These are phyloP conservation scores for Hemisphaericaspora xylofermentans DNA, from an alignment of 1,139 yeast genomes.

Conservation along the genomic window DNA sequence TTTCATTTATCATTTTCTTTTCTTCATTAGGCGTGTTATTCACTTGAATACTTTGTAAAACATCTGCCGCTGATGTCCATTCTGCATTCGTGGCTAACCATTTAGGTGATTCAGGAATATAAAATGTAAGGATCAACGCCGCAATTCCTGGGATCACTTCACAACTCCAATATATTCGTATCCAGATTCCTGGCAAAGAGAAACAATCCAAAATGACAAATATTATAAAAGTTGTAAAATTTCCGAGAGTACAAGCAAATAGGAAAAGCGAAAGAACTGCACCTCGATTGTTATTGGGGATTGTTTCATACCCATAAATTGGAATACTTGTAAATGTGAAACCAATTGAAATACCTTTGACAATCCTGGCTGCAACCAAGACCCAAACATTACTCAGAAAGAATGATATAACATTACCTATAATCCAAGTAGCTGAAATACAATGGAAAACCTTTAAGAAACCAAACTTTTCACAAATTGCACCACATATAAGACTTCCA, in stretches of 20 bases:
- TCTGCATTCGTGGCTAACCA: conserved; percentile 32
- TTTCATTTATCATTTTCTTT: conserved; percentile 6
- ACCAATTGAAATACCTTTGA: conserved; percentile 36
- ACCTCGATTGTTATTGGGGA: conserved; percentile 25
- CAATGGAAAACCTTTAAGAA: conserved; percentile 26
- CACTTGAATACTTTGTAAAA: conserved; percentile 17
- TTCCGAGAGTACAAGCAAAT: conserved; percentile 21
- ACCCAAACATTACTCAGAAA: conserved; percentile 27
- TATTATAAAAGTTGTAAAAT: conserved; percentile 21
- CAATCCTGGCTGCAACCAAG: conserved; percentile 27
- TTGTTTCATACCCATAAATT: conserved; percentile 31
- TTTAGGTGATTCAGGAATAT: conserved; percentile 37
- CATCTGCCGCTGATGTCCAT: conserved; percentile 34
- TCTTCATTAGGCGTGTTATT: conserved; percentile 7
- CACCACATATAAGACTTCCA: conserved; percentile 34
- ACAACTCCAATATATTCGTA: conserved; percentile 23
- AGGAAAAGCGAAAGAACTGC: conserved; percentile 12
- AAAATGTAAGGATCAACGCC: conserved; percentile 14
- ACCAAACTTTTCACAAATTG: conserved; percentile 31
- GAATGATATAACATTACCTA: conserved; percentile 25
- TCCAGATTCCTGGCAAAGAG: conserved; percentile 11
- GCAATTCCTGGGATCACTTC: conserved; percentile 26
- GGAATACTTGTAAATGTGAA: conserved; percentile 31
- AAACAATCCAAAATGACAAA: conserved; percentile 20
- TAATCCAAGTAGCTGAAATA: conserved; percentile 28